Conservation (phyloP, 2,329 filamentous ascomycete species). For the Penicillium concentricum region DNA sequence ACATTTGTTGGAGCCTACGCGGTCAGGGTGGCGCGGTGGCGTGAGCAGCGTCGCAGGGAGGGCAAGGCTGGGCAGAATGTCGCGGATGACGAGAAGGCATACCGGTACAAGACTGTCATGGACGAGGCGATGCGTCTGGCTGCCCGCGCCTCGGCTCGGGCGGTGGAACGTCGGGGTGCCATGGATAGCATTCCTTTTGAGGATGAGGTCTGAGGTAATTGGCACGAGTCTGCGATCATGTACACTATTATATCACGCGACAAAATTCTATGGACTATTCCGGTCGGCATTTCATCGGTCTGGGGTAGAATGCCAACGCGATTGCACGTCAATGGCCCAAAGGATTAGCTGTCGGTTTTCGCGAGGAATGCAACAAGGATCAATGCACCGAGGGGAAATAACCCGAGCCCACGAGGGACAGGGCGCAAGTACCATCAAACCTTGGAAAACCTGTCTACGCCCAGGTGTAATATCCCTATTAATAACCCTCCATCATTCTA, state of each 20-base stretch:
- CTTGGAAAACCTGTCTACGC: neutral
- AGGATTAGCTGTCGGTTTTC: neutral
- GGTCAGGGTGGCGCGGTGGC: conserved; percentile 62
- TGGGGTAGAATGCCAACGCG: neutral
- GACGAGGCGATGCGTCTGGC: conserved; percentile 46
- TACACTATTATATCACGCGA: conserved; percentile 9
- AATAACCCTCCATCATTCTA: conserved; percentile 5
- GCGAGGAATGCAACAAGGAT: conserved; percentile 4
- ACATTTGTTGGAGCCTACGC: conserved; percentile 91
- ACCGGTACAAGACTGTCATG: conserved; percentile 45
- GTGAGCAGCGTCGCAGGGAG: conserved; percentile 42
- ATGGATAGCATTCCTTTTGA: conserved; percentile 51
- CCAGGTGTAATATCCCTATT: neutral
- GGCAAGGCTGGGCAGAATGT: conserved; percentile 53
- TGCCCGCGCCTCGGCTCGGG: conserved; percentile 44
- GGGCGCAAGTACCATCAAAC: neutral
- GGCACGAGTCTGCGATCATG: neutral
- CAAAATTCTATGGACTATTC: neutral
- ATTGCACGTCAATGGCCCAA: neutral
- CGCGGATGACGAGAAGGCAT: conserved; percentile 33
- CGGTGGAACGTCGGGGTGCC: conserved; percentile 47
- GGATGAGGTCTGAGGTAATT: conserved; percentile 39
- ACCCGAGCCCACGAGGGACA: conserved; percentile 3
- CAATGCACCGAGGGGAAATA: neutral
- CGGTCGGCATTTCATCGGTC: neutral